Base-by-base conservation (phyloP, 257 asterid genomes). In the Eucommia ulmoides region DNA sequence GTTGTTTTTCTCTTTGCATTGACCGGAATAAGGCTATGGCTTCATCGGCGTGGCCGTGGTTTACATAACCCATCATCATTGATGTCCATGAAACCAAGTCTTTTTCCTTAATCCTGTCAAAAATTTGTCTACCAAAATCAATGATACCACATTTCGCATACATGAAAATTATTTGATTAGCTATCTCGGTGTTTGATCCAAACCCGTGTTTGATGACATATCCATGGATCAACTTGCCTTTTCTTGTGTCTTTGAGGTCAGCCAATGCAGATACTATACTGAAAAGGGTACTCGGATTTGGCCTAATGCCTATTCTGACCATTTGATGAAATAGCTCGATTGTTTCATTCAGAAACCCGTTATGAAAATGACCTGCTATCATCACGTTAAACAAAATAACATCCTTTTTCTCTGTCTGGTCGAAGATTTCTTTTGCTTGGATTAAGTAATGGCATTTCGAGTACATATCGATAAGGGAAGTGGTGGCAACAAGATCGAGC, bases 71-170 rank as follows among this genome's bases (percentile, higher is more conserved):
- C 17, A 65, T 69, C 52, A 80, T 69, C 59, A 77, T 55, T 14
- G 85, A 66, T 16, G 85, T 74, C 82, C 84, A 80, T 1, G 85
- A 71, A 0, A 80, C 69, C 1, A 35, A 23, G 54, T 80, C 91
- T 52, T 69, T 77, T 41, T 38, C 14, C 44, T 18, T 52, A 3
- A 67, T 59, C 52, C 50, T 20, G 19, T 61, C 71, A 62, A 80
- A 80, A 11, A 66, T 62, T 18, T 17, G 41, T 41, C 64, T 57
- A 7, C 79, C 73, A 7, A 21, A 22, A 22, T 24, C 49, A 6
- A 69, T 33, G 49, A 41, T 22, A 51, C 76, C 75, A 44, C 76
- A 77, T 50, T 61, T 74, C 23, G 75, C 45, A 24, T 77, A 77
- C 54, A 55, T 51, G 24, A 44, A 54, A 41, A 77, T 60, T 18